Conservation (phyloP, 75 land plant species). For the Picea glauca region DNA sequence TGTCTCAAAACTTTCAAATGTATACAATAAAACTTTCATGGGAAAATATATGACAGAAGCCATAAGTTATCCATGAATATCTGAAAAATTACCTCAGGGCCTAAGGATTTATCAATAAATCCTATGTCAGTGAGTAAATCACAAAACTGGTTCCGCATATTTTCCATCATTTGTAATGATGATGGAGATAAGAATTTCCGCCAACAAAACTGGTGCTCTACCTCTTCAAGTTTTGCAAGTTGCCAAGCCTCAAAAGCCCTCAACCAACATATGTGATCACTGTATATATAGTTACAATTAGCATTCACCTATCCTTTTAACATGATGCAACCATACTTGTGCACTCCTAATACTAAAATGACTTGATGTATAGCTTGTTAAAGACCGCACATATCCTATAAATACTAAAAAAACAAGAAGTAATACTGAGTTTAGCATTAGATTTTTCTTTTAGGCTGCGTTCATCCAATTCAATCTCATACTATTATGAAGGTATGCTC, state of each 20-base stretch:
- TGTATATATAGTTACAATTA: conserved; percentile 24
- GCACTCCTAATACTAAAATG: too few relatives aligned
- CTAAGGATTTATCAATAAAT: conserved; percentile 65
- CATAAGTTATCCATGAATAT: neutral
- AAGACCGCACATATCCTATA: too few relatives aligned
- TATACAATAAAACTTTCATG: neutral
- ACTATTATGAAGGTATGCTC: too few relatives aligned
- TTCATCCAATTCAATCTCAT: too few relatives aligned
- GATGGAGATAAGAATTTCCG: conserved; percentile 73
- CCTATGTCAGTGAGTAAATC: conserved; percentile 88
- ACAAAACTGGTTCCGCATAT: conserved; percentile 81
- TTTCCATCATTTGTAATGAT: conserved; percentile 90
- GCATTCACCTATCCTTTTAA: neutral
- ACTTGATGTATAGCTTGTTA: too few relatives aligned
- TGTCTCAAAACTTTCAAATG: neutral
- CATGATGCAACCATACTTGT: neutral
- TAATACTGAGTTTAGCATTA: too few relatives aligned
- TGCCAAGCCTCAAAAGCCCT: conserved; percentile 89
- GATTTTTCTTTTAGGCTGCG: too few relatives aligned
- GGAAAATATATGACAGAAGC: neutral
- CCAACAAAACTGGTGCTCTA: conserved; percentile 81
- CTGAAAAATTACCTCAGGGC: conserved; percentile 39
- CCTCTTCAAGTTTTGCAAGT: conserved; percentile 63
- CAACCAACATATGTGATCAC: conserved; percentile 92
- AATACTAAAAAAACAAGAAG: neutral